Evolutionary conservation across 176 grass and related monocot species (phyloP).

Genomic region (Alopecurus myosuroides): DNA sequence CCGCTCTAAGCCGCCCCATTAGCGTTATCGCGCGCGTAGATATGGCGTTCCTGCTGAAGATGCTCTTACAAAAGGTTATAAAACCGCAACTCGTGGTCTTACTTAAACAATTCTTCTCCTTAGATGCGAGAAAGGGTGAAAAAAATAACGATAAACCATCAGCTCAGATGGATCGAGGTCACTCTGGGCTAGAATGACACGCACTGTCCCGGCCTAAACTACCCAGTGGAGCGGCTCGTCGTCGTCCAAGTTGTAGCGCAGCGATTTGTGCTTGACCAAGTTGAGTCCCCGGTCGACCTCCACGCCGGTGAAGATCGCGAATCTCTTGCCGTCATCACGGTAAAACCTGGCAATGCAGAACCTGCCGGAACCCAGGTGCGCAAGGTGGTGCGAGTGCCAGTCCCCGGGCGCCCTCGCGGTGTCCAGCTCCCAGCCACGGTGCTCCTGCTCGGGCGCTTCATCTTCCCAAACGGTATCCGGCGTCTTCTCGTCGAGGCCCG

Average conservation of each 20-base stretch:
- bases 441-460: neutral
- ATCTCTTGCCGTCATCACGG: neutral
- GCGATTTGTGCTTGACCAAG: conserved; percentile 8
- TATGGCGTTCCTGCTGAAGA: too few relatives aligned
- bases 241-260: conserved; percentile 1
- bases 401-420: neutral
- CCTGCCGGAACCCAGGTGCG: neutral
- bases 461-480: neutral
- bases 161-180: neutral
- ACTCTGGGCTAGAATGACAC: neutral
- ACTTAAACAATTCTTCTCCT: too few relatives aligned
- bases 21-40: too few relatives aligned
- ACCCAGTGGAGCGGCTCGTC: neutral
- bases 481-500: neutral
- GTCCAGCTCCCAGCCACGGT: neutral
- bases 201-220: neutral
- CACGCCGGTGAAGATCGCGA: neutral
- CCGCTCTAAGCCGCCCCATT: too few relatives aligned
- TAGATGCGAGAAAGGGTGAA: too few relatives aligned
- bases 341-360: neutral
- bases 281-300: neutral
- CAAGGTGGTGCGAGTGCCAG: conserved; percentile 1
- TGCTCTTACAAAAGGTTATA: too few relatives aligned
- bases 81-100: too few relatives aligned
- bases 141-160: too few relatives aligned